phyloP scores from a whole-genome alignment of 768 basidiomycete species.

The Trametes cubensis region DNA sequence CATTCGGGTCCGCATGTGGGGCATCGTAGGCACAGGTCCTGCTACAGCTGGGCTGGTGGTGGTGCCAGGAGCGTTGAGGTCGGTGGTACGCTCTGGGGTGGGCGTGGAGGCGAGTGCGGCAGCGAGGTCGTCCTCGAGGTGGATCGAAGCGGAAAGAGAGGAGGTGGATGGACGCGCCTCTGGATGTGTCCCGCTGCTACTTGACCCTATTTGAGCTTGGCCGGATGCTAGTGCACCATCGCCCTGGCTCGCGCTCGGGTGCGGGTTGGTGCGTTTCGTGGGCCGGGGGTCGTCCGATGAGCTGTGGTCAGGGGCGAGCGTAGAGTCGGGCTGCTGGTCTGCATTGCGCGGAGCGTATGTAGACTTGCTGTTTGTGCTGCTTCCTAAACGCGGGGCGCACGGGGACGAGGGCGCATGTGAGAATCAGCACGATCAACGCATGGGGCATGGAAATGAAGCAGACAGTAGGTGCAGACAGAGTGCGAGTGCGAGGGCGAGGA shows the following conservation, averaged over 20 bases:
- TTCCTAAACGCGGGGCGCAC: slow-evolving; percentile 8
- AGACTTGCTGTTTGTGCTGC: slow-evolving; percentile 8
- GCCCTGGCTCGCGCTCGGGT: background rate
- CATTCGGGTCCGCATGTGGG: slow-evolving; percentile 16
- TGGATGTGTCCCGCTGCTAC: slow-evolving; percentile 3
- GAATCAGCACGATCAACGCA: background rate
- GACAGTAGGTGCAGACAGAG: background rate
- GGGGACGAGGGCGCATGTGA: slow-evolving; percentile 6
- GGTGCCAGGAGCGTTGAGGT: background rate
- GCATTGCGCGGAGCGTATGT: slow-evolving; percentile 9
- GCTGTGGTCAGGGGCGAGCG: background rate
- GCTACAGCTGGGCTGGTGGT: too few relatives aligned
- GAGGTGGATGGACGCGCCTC: slow-evolving; percentile 12
- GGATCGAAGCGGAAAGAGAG: slow-evolving; percentile 9
- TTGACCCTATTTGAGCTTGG: background rate
- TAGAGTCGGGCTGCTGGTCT: slow-evolving; percentile 3
- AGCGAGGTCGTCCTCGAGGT: slow-evolving; percentile 20
- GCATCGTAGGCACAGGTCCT: background rate
- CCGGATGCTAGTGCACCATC: background rate
- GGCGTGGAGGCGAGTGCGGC: slow-evolving; percentile 14
- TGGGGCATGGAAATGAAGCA: background rate
- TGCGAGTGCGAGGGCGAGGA: background rate
- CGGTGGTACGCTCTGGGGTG: background rate
- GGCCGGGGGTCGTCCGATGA: background rate
- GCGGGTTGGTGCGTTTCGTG: background rate